A percentile compares a stretch with the other conserved stretches of the same genome.
Evolutionary conservation across 768 basidiomycete genomes (phyloP).

Genomic region (Hygrocybe coccinea): DNA sequence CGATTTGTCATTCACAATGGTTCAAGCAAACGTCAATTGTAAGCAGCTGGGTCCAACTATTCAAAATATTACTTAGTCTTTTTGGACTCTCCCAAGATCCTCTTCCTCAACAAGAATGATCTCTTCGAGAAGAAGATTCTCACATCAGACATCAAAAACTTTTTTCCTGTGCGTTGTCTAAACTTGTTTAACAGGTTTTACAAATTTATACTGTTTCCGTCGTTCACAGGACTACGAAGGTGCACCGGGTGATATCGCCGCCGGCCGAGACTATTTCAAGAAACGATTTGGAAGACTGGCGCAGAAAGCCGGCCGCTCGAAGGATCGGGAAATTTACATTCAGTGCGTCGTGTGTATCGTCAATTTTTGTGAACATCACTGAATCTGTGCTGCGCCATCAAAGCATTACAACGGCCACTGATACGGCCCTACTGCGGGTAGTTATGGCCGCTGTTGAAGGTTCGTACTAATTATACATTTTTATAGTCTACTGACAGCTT

Average conservation of each 20-base stretch:
- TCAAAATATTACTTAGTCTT: background rate
- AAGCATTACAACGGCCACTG: conserved; percentile 86
- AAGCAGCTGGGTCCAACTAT: conserved; percentile 22
- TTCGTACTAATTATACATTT: conserved; percentile 33
- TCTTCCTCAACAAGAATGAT: conserved; percentile 95
- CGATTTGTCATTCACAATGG: conserved; percentile 97
- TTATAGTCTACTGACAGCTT: conserved; percentile 7
- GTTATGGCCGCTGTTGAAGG: conserved; percentile 98
- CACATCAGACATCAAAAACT: conserved; percentile 78
- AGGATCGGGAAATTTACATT: conserved; percentile 88
- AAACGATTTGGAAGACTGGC: conserved; percentile 76
- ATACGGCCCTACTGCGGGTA: conserved; percentile 80
- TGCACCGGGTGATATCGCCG: conserved; percentile 61
- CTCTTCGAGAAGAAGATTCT: conserved; percentile 81
- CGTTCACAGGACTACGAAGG: conserved; percentile 74
- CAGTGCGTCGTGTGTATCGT: conserved; percentile 57
- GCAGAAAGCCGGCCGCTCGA: conserved; percentile 78
- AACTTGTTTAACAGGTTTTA: background rate
- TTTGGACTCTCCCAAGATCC: conserved; percentile 50
- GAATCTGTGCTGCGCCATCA: conserved; percentile 2
- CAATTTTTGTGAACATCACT: background rate
- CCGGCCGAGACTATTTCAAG: conserved; percentile 88
- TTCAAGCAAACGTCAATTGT: conserved; percentile 93
- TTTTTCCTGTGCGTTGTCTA: conserved; percentile 66
- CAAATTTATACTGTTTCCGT: conserved; percentile 3